Percentiles rank a stretch among this genome's conserved stretches.
Evolutionary conservation across 78 protist species (phyloP).

Genomic region (Planoprotostelium fungivorum): DNA sequence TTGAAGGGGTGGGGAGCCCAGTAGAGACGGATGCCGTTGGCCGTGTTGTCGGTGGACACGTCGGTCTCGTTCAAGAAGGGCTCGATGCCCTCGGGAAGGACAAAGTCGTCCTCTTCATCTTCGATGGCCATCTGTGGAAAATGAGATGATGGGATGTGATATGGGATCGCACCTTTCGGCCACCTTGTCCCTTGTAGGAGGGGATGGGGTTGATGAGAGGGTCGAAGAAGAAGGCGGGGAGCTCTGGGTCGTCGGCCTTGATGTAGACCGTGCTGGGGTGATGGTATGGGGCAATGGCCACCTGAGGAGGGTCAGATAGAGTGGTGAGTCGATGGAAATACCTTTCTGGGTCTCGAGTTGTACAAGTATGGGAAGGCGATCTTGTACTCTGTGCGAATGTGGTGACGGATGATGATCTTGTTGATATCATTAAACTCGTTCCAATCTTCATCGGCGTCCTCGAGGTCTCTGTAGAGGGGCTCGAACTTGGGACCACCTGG

Average conservation of each 20-base stretch:
- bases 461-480: conserved; percentile 93
- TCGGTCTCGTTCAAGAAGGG: conserved; percentile 56
- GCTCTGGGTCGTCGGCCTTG: conserved; percentile 90
- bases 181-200: conserved; percentile 15
- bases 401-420: conserved; percentile 96
- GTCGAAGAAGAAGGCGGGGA: conserved; percentile 94
- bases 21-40: conserved; percentile 87
- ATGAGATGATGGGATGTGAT: not conserved
- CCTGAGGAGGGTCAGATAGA: not conserved
- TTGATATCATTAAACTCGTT: conserved; percentile 99
- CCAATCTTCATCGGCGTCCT: conserved; percentile 94
- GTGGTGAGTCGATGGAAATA: too few relatives aligned
- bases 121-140: conserved; percentile 7
- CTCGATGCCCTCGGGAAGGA: conserved; percentile 55
- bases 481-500: conserved; percentile 99
- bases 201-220: conserved; percentile 93
- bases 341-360: conserved; percentile 93
- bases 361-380: conserved; percentile 98
- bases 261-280: conserved; percentile 76
- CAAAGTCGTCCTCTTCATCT: conserved; percentile 54
- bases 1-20: conserved; percentile 98
- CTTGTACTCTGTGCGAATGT: conserved; percentile 95
- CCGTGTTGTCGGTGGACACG: conserved; percentile 87
- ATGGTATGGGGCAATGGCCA: conserved; percentile 84
- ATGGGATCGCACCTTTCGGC: not conserved